Evolutionary conservation across 768 basidiomycete genomes (phyloP), one percentile per base, ranked within the genome.

Genomic region (Tricholoma matsutake): DNA sequence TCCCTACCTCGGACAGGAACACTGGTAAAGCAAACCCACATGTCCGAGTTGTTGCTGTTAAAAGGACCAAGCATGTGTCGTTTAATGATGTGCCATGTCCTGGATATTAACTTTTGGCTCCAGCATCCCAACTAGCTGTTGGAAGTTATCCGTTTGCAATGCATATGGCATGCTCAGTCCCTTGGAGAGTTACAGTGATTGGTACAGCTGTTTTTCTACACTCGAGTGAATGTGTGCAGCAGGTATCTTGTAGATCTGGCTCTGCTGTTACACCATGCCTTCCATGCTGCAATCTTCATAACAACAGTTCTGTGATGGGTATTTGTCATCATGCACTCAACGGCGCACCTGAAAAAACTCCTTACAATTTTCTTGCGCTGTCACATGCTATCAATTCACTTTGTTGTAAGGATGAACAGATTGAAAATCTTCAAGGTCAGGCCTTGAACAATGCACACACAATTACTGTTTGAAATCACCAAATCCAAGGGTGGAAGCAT

Each of bases 341-440:
- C 35, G 61, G 63, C 14, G 39, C 54, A 13, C 63, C 65, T 35
- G 54, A 64, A 29, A 68, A 65, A 14, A 64, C 57, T 34, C 56
- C 61, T 6, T 68, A 60, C 56, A 31, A 56, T 14, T 64, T 62
- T 53, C 59, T 65, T n/a, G 58, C 57, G 3, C 43, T 63, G 6
- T 22, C 43, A 8, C 59, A 65, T 37, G 59, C 64, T 53, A 29
- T 43, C 4, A 22, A 35, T 13, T 20, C 52, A 4, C 57, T 68
- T 18, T 16, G 57, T 31, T 16, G 51, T 20, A 39, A 39, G 13
- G 37, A 4, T 34, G 37, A 25, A 28, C 63, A 18, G 61, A 66
- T 49, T 66, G 57, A 25, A 25, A 25, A 25, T 25, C 22, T 25
- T 25, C 3, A 3, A 25, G 22, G 22, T 25, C 22, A 25, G 22